phyloP scores from a whole-genome alignment of 2,329 filamentous ascomycete genomes.

The Apiospora saccharicola region DNA sequence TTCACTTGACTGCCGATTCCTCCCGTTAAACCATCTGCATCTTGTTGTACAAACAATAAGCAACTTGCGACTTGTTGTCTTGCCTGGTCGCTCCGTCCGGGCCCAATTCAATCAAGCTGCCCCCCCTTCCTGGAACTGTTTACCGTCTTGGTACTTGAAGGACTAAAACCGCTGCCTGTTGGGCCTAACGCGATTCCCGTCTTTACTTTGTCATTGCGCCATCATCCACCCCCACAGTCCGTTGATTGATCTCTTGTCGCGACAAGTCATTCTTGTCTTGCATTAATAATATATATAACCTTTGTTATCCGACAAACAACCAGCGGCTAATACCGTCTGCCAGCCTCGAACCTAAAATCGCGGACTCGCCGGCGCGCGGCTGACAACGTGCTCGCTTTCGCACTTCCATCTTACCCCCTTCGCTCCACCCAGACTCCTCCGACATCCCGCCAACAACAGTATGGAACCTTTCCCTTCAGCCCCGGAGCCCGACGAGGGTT shows the following conservation, averaged over 20 bases:
- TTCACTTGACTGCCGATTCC: not conserved
- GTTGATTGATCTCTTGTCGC: not conserved
- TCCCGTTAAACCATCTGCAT: not conserved
- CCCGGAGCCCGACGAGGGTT: constrained; percentile 80
- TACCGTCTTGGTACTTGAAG: not conserved
- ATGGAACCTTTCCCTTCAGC: constrained; percentile 60
- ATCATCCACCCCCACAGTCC: constrained; percentile 17
- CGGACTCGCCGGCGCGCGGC: constrained; percentile 14
- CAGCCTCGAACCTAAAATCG: constrained; percentile 19
- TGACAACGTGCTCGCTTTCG: not conserved
- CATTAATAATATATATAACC: not conserved
- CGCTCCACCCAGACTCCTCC: constrained; percentile 4
- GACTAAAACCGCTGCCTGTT: constrained; percentile 14
- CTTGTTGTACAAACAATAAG: not conserved
- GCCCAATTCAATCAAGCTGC: not conserved
- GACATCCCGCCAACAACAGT: constrained; percentile 2
- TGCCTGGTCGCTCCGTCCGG: constrained; percentile 1
- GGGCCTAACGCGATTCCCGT: constrained; percentile 11
- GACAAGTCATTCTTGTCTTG: constrained; percentile 12
- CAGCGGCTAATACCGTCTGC: constrained; percentile 10
- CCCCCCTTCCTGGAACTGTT: not conserved
- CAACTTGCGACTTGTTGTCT: not conserved
- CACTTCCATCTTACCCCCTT: not conserved
- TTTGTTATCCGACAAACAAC: not conserved
- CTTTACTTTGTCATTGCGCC: constrained; percentile 13